These are phyloP conservation scores for Sphagnurus paluster DNA, from an alignment of 1,284 basidiomycete species.

Conservation along the genomic window DNA sequence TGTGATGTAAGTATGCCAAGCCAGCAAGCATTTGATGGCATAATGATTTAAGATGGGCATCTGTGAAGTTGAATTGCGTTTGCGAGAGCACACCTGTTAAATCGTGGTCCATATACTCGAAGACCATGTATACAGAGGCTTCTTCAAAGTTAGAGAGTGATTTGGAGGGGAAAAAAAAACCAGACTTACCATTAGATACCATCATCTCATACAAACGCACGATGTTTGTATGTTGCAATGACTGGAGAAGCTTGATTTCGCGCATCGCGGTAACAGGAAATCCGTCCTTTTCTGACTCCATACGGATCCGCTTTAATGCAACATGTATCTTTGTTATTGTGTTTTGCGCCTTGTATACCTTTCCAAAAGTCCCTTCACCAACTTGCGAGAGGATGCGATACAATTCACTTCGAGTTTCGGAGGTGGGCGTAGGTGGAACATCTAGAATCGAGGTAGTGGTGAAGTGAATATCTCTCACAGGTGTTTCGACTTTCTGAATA, in stretches of 20 bases:
- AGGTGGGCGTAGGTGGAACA: conserved; percentile 5
- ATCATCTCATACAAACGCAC: conserved; percentile 96
- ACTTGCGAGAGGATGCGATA: conserved; percentile 94
- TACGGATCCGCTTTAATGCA: conserved; percentile 95
- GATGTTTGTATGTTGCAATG: conserved; percentile 86
- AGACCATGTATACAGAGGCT: conserved; percentile 99
- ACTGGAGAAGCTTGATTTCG: conserved; percentile 97
- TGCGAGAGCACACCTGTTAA: conserved; percentile 94
- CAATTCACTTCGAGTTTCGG: conserved; percentile 51
- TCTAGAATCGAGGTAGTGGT: conserved; percentile 7
- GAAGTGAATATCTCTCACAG: background rate
- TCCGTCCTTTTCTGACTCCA: conserved; percentile 97
- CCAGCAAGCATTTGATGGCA: conserved; percentile 94
- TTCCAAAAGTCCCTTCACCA: conserved; percentile 98
- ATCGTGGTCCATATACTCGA: conserved; percentile 99
- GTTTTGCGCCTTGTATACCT: conserved; percentile 97
- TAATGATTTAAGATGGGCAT: conserved; percentile 92
- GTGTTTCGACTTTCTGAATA: conserved; percentile 8
- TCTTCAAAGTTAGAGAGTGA: conserved; percentile 11
- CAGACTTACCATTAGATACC: conserved; percentile 85
- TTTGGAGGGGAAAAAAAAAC: background rate
- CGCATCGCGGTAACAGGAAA: conserved; percentile 99
- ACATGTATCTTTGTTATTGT: conserved; percentile 75
- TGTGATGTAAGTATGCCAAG: conserved; percentile 91
- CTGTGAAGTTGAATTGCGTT: conserved; percentile 80